Base-by-base conservation (phyloP, 2,329 filamentous ascomycete genomes). In the Pseudohalonectria lignicola region DNA sequence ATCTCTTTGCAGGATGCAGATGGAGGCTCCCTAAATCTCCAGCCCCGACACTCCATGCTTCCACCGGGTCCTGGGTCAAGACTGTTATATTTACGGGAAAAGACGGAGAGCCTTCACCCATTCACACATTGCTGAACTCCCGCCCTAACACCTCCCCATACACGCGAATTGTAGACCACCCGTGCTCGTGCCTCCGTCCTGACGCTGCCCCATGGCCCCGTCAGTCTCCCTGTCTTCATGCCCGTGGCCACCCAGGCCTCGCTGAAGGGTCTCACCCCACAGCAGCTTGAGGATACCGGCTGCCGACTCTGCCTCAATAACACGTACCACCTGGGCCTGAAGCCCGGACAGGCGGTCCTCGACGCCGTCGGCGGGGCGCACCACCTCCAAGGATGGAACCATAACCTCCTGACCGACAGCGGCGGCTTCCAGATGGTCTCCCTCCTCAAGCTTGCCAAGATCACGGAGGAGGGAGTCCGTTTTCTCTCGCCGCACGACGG, bases 401-500 rank as follows among this genome's bases (percentile, higher is more conserved):
- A 93, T 57, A 98, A 98, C 62, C 83, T 98, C 47, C 68, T 98
- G 51, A 98, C 92, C 32, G 79, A 83, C 54, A 82, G 77, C 50
- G 79, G 79, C 62, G 79, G 78, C 43, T 98, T 98, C 60, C 92
- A 98, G 60, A 98, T 98, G 92, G 93, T 98, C 39, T 95, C 87
- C 44, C 70, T 98, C 25, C 75, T 98, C 37, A 85, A 94, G 56
- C 76, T 98, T 37, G 92, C 92, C 37, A 88, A 82, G 45, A 80
- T 98, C 43, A 96, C 92, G 1, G 93, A 98, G 59, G 82, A 95
- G 60, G 92, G 92, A 37, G 93, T 98, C 7, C 79, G 84, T 37
- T 98, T 98, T 55, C 71, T 94, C n/a, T 93, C 85, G 49, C 93
- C 92, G 0, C 92, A 98, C 56, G 92, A 96, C 64, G 87, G 88